Conservation (phyloP, 179 eudicot genomes). For the Patellifolia procumbens region DNA sequence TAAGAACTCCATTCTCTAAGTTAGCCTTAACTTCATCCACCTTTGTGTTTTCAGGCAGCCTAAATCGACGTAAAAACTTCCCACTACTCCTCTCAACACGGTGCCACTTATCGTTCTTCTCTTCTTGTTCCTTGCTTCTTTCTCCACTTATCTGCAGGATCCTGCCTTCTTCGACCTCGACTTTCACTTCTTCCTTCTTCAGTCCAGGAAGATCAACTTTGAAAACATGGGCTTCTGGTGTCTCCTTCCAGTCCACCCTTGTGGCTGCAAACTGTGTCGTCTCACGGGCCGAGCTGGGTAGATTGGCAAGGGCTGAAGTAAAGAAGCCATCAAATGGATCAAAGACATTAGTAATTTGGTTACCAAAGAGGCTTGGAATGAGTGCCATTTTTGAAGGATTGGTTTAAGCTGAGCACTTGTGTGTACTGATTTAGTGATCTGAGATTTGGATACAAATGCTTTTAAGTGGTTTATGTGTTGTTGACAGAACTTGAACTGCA, state of each 20-base stretch:
- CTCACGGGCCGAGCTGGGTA: slow-evolving; percentile 32
- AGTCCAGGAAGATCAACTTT: slow-evolving; percentile 43
- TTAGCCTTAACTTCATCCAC: slow-evolving; percentile 37
- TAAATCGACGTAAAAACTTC: slow-evolving; percentile 39
- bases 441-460: not conserved
- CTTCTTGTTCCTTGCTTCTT: slow-evolving; percentile 40
- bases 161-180: slow-evolving; percentile 41
- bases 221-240: slow-evolving; percentile 38
- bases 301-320: slow-evolving; percentile 21
- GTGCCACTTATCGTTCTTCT: slow-evolving; percentile 42
- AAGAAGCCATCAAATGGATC: slow-evolving; percentile 38
- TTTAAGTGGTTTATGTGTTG: slow-evolving; percentile 1
- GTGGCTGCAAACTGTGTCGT: slow-evolving; percentile 29
- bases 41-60: slow-evolving; percentile 42
- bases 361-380: slow-evolving; percentile 40
- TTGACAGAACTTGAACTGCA: not conserved
- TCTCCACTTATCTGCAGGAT: slow-evolving; percentile 45
- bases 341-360: slow-evolving; percentile 34
- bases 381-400: slow-evolving; percentile 21
- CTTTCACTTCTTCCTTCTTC: slow-evolving; percentile 45
- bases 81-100: slow-evolving; percentile 40
- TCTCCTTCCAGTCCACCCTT: slow-evolving; percentile 40
- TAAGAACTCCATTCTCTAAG: slow-evolving; percentile 36
- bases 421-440: too few species aligned
- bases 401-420: not conserved